Percentiles rank a stretch among this genome's conserved stretches.
Evolutionary conservation across 306 rosid genomes (phyloP).

Genomic region (Cajanus cajan): DNA sequence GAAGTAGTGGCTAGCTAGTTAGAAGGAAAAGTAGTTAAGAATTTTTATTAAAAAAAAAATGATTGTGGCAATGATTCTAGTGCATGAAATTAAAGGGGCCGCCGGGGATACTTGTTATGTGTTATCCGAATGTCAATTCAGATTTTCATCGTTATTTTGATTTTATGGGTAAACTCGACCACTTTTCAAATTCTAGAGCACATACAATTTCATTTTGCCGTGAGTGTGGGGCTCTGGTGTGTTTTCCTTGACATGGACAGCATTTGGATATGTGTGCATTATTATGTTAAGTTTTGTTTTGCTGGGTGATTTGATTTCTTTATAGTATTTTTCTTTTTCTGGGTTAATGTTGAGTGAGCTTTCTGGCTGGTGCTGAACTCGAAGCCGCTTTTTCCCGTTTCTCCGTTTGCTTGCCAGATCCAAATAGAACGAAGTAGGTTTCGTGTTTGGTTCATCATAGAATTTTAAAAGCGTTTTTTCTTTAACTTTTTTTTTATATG

Average conservation of each 20-base stretch:
- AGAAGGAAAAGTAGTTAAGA: conserved; percentile 33
- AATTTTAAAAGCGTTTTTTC: conserved; percentile 17
- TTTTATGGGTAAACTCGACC: conserved; percentile 24
- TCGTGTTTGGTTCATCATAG: conserved; percentile 58
- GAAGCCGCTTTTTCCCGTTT: conserved; percentile 73
- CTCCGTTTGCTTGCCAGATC: conserved; percentile 77
- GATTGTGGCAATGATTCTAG: conserved; percentile 27
- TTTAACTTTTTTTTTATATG: background rate
- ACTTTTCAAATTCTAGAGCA: conserved; percentile 24
- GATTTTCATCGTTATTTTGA: conserved; percentile 39
- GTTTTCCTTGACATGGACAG: conserved; percentile 24
- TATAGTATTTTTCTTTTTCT: conserved; percentile 40
- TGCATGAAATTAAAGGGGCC: conserved; percentile 34
- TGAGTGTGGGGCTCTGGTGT: conserved; percentile 19
- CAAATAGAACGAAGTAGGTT: conserved; percentile 47
- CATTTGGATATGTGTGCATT: conserved; percentile 39
- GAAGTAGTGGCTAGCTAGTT: conserved; percentile 28
- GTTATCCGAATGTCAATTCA: conserved; percentile 46
- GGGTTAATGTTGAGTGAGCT: conserved; percentile 48
- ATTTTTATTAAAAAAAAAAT: background rate
- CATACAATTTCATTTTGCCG: conserved; percentile 6
- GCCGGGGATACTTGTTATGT: conserved; percentile 36
- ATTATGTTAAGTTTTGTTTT: conserved; percentile 35
- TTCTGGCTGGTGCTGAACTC: conserved; percentile 73
- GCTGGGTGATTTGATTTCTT: conserved; percentile 33